A percentile compares a stretch with the other conserved stretches of the same genome.
Conservation (phyloP, 257 asterid species). For the Buddleja alternifolia region DNA sequence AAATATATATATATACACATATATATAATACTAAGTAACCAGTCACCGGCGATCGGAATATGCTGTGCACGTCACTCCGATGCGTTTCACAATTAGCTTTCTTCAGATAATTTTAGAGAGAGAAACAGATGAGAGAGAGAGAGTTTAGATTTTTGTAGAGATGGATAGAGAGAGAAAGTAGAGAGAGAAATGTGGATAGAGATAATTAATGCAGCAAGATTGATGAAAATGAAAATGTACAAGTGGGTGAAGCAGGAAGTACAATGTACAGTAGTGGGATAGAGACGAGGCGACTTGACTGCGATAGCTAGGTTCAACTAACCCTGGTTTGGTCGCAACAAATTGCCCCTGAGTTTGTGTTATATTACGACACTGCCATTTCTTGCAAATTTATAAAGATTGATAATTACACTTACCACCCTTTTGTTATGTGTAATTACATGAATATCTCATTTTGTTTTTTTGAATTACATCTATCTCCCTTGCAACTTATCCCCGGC, state of each 20-base stretch:
- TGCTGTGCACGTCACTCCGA: conserved; percentile 30
- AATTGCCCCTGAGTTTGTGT: conserved; percentile 7
- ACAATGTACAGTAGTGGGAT: conserved; percentile 29
- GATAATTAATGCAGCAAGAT: conserved; percentile 31
- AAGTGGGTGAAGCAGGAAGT: conserved; percentile 17
- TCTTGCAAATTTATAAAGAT: too few species aligned
- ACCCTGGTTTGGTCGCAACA: conserved; percentile 25
- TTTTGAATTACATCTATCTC: too few species aligned
- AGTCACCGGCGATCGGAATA: conserved; percentile 36
- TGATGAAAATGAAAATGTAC: conserved; percentile 43
- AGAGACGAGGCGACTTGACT: conserved; percentile 39
- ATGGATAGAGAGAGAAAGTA: conserved; percentile 37
- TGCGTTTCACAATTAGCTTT: conserved; percentile 23
- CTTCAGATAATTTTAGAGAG: not conserved
- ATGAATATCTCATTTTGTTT: too few species aligned
- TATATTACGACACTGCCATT: conserved; percentile 33
- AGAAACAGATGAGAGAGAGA: conserved; percentile 29
- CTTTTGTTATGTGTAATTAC: too few species aligned
- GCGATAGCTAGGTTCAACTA: conserved; percentile 22
- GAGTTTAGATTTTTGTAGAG: conserved; percentile 12
- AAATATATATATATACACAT: too few species aligned
- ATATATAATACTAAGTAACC: too few species aligned
- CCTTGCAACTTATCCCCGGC: too few species aligned
- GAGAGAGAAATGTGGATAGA: conserved; percentile 32
- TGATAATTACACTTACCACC: too few species aligned